These are phyloP conservation scores for Didymella keratinophila DNA, from an alignment of 2,329 filamentous ascomycete species.

Conservation along the genomic window DNA sequence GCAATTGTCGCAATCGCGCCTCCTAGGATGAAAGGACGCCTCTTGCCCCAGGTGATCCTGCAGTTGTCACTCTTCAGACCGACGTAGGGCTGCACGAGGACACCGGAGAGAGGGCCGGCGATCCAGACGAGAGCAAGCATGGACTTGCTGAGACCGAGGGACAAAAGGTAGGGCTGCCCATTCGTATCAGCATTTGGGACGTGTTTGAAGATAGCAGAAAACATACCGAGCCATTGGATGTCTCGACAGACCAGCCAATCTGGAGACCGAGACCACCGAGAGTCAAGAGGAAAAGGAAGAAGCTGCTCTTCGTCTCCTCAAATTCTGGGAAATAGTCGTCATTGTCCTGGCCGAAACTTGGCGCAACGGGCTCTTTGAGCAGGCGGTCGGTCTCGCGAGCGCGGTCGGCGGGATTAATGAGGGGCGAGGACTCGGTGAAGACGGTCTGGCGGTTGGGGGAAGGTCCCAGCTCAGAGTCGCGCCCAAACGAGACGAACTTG, in stretches of 20 bases:
- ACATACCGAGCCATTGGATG: conserved; percentile 84
- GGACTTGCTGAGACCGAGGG: conserved; percentile 61
- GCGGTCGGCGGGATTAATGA: conserved; percentile 38
- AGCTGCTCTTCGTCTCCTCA: conserved; percentile 77
- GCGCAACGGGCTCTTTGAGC: conserved; percentile 46
- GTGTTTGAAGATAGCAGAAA: background rate
- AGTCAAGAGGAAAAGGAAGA: conserved; percentile 87
- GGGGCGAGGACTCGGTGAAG: conserved; percentile 47
- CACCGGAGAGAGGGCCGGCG: conserved; percentile 63
- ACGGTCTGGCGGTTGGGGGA: conserved; percentile 34
- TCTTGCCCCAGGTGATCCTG: conserved; percentile 57
- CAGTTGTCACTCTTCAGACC: conserved; percentile 62
- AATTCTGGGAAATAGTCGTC: conserved; percentile 56
- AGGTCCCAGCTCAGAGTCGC: conserved; percentile 32
- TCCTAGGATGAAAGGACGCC: conserved; percentile 61
- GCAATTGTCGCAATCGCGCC: conserved; percentile 59
- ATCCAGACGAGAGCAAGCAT: conserved; percentile 63
- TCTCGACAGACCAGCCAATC: conserved; percentile 93
- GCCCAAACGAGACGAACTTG: conserved; percentile 50
- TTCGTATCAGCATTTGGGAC: conserved; percentile 3
- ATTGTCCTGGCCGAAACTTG: conserved; percentile 47
- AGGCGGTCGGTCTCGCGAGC: conserved; percentile 45
- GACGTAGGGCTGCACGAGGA: conserved; percentile 62
- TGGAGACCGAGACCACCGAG: conserved; percentile 87
- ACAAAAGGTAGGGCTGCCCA: conserved; percentile 59